Evolutionary conservation across 1,284 basidiomycete genomes (phyloP), one percentile per base, ranked within the genome.

Genomic region (Marasmius fiardii): DNA sequence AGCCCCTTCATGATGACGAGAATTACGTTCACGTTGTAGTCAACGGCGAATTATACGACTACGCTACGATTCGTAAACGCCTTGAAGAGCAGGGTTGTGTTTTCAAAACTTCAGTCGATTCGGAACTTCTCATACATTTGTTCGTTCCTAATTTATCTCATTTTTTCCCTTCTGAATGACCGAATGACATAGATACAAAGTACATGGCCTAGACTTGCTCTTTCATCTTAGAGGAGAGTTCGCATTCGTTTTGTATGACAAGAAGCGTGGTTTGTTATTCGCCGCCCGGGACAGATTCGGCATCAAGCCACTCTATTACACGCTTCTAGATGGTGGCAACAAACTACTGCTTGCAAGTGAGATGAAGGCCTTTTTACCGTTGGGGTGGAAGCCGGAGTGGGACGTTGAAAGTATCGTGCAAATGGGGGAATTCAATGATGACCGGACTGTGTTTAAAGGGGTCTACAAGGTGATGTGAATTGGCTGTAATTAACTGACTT

Each of bases 271-370:
- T 1, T 16, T 61, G 4, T 34, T 63, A 11, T 59, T 65, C 20
- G 61, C 52, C 3, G 64, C 61, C 1, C 60, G 64, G 12, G 64
- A 65, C 47, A 41, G 64, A 14, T 63, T 65, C 23, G 63, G 64
- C 4, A 62, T 65, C 52, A 63, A 63, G 45, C 64, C 64, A 3
- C 56, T 65, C 26, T 63, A 65, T 24, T 65, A 65, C 50, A 63
- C 64, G 21, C 8, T 64, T 34, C 41, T 52, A 23, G 45, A 64
- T 6, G 61, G 61, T 31, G 28, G 28, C 28, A 31, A 31, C 5
- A 48, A 54, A 3, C 28, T 64, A 14, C 5, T 65, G n/a, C 53
- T 65, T 44, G 63, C 58, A 6, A 65, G 61, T 44, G 64, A 65
- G 31, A 62, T 63, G 37, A 65, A 65, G 51, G 63, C 64, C 0